Evolutionary conservation across 2,329 filamentous ascomycete species (phyloP).

Genomic region (Colletotrichum sp.): DNA sequence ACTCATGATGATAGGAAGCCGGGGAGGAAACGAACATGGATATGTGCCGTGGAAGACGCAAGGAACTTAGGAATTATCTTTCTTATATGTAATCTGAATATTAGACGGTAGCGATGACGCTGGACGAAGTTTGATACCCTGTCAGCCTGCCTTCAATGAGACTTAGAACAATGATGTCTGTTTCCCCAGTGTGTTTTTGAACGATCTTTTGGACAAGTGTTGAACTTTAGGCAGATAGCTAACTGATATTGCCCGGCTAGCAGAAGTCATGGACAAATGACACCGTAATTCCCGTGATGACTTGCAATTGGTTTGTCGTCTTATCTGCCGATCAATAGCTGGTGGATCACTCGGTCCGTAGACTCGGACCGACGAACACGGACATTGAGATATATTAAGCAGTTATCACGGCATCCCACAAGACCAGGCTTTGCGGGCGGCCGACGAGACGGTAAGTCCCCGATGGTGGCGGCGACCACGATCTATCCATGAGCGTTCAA

Average conservation of each 20-base stretch:
- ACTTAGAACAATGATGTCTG: neutral
- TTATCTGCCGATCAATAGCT: neutral
- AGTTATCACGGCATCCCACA: neutral
- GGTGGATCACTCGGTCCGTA: neutral
- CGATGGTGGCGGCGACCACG: neutral
- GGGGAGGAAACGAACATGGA: neutral
- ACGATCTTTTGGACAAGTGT: no score
- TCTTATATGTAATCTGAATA: slow-evolving; percentile 19
- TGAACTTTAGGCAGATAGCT: no score
- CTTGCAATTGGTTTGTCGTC: no score
- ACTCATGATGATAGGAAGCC: neutral
- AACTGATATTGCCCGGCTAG: no score
- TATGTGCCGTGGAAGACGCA: neutral
- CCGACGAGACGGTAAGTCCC: neutral
- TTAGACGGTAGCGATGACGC: slow-evolving; percentile 14
- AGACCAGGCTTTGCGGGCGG: no score
- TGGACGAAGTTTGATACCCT: slow-evolving; percentile 18
- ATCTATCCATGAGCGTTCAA: neutral
- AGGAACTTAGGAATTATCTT: neutral
- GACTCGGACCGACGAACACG: neutral
- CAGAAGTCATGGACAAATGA: no score
- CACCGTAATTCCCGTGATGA: no score
- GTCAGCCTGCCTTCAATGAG: slow-evolving; percentile 15
- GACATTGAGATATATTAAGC: no score
- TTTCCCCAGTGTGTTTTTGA: no score